Conservation (phyloP, 225 moss, liverwort and hornwort species). For the Takakia lepidozioides region DNA sequence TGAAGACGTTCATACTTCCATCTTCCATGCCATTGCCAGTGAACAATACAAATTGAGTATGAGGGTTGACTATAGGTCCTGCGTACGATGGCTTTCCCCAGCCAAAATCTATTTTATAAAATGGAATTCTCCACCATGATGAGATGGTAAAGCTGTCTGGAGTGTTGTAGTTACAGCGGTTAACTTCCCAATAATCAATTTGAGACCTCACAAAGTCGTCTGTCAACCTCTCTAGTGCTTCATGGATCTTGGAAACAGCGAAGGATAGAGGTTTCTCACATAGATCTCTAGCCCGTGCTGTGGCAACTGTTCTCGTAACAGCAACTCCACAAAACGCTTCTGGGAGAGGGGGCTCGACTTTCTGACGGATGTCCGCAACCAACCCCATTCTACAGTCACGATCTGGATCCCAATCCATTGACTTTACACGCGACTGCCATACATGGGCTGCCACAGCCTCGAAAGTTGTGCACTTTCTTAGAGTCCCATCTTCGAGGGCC, state of each 20-base stretch:
- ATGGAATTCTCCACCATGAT: slow-evolving; percentile 7
- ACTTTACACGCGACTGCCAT: slow-evolving; percentile 1
- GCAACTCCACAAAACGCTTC: neutral
- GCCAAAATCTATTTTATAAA: slow-evolving; percentile 2
- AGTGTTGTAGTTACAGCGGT: neutral
- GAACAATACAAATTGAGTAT: neutral
- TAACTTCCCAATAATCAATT: neutral
- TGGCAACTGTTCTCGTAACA: neutral
- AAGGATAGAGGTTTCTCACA: neutral
- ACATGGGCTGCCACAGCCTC: neutral
- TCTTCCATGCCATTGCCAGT: neutral
- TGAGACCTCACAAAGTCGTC: neutral
- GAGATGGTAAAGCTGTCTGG: neutral
- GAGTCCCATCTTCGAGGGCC: neutral
- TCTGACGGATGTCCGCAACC: neutral
- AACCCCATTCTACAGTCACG: neutral
- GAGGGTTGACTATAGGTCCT: neutral
- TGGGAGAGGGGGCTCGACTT: neutral
- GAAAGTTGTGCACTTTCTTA: neutral
- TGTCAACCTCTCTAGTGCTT: neutral
- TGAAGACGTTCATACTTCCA: neutral
- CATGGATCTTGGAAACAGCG: neutral
- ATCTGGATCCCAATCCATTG: neutral
- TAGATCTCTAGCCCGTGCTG: neutral
- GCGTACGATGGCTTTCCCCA: slow-evolving; percentile 1